Conservation (phyloP, 345 rosid species). For the Erucastrum elatum region DNA sequence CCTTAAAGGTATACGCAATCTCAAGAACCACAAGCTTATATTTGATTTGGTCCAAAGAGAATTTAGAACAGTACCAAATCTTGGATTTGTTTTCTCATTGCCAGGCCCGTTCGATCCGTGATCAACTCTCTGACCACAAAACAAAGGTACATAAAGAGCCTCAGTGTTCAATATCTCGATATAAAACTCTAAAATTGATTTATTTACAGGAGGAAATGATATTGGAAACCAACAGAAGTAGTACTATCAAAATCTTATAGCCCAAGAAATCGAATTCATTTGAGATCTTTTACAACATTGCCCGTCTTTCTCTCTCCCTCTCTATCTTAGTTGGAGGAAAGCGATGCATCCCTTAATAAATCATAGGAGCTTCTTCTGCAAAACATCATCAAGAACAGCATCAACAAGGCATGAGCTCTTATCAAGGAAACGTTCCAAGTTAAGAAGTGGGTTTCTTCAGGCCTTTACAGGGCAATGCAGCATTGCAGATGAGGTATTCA, state of each 20-base stretch:
- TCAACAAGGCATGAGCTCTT: conserved; percentile 31
- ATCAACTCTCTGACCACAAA: conserved; percentile 40
- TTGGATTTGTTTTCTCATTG: conserved; percentile 1
- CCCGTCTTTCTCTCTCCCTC: background rate
- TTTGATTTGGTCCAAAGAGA: background rate
- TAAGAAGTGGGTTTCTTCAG: conserved; percentile 38
- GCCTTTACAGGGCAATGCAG: conserved; percentile 41
- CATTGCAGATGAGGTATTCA: conserved; percentile 42
- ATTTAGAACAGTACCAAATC: background rate
- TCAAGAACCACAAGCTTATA: background rate
- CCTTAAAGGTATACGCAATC: conserved; percentile 56
- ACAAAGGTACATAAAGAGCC: conserved; percentile 34
- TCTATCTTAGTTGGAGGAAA: conserved; percentile 39
- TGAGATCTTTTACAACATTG: background rate
- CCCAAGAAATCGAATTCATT: conserved; percentile 3
- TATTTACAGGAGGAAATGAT: conserved; percentile 40
- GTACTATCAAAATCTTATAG: background rate
- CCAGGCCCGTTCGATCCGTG: conserved; percentile 41
- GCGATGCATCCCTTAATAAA: conserved; percentile 34
- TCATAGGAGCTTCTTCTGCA: conserved; percentile 19
- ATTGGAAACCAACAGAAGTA: conserved; percentile 45
- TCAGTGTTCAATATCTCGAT: background rate
- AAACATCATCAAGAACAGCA: conserved; percentile 29
- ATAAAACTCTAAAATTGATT: background rate
- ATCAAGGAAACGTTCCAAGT: conserved; percentile 24